Base-by-base conservation (phyloP, 1,284 basidiomycete genomes). In the Phlebopus sp. region DNA sequence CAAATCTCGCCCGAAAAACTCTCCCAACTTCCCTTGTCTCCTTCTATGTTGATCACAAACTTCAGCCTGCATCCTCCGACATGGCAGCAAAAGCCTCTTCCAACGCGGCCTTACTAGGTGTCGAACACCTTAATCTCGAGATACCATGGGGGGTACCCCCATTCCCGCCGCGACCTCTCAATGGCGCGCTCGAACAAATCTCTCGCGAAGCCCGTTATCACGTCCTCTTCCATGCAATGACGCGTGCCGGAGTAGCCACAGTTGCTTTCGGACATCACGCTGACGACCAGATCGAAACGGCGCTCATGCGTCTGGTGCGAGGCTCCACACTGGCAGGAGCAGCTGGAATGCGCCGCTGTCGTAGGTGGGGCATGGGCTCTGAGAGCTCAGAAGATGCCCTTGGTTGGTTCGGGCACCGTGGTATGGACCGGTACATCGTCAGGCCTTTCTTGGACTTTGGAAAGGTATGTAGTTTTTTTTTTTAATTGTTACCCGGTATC, bases 251-350 rank as follows among this genome's bases (percentile, higher is more conserved):
- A 0, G 63, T 72, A 3, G 55, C 70, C 15, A 62, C 73, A 11
- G 60, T 89, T 46, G 84, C 83, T 1, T 75, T 84, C 42, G 88
- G 77, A 0, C 88, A 91, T 55, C 88, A 91, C 57, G 75, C 76
- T 3, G 87, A 91, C 58, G 88, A 91, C 58, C 87, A 90, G 58
- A 75, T 89, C 7, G 88, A 91, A 62, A 91, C 88, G 0, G 74
- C 79, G 19, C 66, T 91, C 37, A 82, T 90, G 74, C 79, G 89
- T 7, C 60, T 86, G 15, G 71, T 75, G 5, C 76, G 66, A 52
- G 80, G 82, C 0, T 82, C 78, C 14, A 71, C 78, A 5, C 57
- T 65, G 35, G 49, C 75, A 13, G 86, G 84, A 0, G 73, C 80
- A 1, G 77, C 76, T 15, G 87, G 83, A 2, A 91, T 90, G 83